phyloP scores from a whole-genome alignment of 257 asterid species.

The Vinca minor region DNA sequence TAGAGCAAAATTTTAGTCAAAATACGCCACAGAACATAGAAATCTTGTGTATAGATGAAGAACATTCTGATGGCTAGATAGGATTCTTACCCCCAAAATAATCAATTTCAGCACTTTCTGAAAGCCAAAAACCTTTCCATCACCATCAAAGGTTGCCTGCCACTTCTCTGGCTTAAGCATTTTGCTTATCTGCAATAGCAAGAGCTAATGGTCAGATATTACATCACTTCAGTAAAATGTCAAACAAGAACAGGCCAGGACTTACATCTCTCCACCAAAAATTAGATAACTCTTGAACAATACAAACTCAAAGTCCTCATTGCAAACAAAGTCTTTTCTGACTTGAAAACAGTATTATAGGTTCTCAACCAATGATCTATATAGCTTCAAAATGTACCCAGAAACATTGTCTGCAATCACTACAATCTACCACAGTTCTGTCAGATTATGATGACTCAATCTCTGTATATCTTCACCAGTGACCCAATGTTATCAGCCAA shows the following conservation, averaged over 20 bases:
- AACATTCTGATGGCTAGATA: conserved; percentile 1
- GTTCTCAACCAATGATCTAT: conserved; percentile 4
- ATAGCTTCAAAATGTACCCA: conserved; percentile 1
- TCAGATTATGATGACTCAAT: background rate
- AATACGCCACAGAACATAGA: conserved; percentile 3
- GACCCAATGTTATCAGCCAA: conserved; percentile 3
- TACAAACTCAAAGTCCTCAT: conserved; percentile 2
- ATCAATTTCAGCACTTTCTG: conserved; percentile 76
- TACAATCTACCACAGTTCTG: background rate
- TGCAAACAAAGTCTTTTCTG: background rate
- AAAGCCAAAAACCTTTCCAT: conserved; percentile 84
- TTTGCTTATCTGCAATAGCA: conserved; percentile 53
- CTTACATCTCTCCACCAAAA: background rate
- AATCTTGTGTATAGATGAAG: conserved; percentile 4
- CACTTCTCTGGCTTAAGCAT: conserved; percentile 98
- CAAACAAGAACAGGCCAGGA: background rate
- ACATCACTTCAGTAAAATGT: background rate
- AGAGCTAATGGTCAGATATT: background rate
- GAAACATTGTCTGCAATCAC: background rate
- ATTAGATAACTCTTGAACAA: background rate
- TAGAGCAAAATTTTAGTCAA: background rate
- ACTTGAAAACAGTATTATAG: background rate
- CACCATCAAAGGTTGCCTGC: conserved; percentile 79
- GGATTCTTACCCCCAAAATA: conserved; percentile 71
- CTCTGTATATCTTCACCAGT: conserved; percentile 2